Percentiles rank a stretch among this genome's conserved stretches.
Conservation (phyloP, 2,329 filamentous ascomycete species). For the Westerdykella aurantiaca region DNA sequence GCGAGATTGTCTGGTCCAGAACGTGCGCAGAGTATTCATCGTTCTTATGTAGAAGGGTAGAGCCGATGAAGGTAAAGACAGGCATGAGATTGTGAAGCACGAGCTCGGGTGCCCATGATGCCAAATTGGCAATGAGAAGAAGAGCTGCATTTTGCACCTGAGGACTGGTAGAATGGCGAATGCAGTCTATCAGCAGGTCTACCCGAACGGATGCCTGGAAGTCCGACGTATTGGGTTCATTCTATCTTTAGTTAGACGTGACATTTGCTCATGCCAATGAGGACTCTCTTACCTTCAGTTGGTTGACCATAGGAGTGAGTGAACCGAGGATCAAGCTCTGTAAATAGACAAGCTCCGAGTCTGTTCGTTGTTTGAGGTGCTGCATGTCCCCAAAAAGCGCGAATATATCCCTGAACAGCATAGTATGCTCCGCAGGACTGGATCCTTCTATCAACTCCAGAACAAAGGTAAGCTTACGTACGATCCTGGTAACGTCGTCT, state of each 20-base stretch:
- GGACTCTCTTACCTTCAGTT: conserved; percentile 50
- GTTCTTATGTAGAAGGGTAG: conserved; percentile 81
- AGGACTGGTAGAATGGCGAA: conserved; percentile 83
- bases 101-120: conserved; percentile 80
- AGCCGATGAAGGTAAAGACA: conserved; percentile 97
- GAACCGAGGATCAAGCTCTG: conserved; percentile 79
- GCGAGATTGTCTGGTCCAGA: conserved; percentile 84
- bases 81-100: conserved; percentile 98
- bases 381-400: conserved; percentile 80
- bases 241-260: conserved; percentile 7
- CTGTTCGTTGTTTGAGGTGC: conserved; percentile 71
- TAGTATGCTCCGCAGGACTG: conserved; percentile 65
- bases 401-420: conserved; percentile 75
- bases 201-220: conserved; percentile 76
- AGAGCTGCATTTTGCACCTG: conserved; percentile 91
- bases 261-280: not conserved
- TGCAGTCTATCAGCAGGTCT: conserved; percentile 88
- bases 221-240: conserved; percentile 51
- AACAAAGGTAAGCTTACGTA: conserved; percentile 77
- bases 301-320: conserved; percentile 76
- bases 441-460: conserved; percentile 83
- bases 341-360: conserved; percentile 84
- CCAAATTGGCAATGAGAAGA: conserved; percentile 78
- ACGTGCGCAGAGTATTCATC: conserved; percentile 97
- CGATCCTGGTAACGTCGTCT: conserved; percentile 58